Conservation (phyloP, 306 rosid species). For the Fagus crenata region DNA sequence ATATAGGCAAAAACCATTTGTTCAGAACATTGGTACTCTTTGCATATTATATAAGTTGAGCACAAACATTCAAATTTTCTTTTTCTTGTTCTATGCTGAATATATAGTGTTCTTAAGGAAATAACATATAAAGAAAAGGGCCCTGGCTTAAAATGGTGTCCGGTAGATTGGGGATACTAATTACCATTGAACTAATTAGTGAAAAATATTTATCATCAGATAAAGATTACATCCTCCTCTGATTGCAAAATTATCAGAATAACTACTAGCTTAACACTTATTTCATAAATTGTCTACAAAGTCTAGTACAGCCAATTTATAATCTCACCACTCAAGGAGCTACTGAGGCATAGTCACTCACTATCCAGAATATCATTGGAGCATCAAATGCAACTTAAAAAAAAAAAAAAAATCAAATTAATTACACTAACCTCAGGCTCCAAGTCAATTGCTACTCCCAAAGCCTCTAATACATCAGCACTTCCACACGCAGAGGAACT, state of each 20-base stretch:
- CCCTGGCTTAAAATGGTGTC: background rate
- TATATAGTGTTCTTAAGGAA: background rate
- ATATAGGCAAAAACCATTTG: background rate
- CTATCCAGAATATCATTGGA: background rate
- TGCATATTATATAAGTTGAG: background rate
- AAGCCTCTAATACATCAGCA: slow-evolving; percentile 87
- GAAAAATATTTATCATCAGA: background rate
- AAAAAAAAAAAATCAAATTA: background rate
- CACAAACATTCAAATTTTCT: background rate
- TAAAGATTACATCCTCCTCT: background rate
- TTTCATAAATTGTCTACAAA: background rate
- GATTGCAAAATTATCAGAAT: background rate
- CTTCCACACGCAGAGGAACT: slow-evolving; percentile 98
- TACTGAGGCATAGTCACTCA: background rate
- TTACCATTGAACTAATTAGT: background rate
- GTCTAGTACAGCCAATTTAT: background rate
- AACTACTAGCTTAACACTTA: background rate
- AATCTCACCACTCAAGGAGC: background rate
- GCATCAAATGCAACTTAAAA: background rate
- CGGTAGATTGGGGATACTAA: background rate
- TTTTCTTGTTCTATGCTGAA: background rate
- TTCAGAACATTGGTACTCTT: background rate
- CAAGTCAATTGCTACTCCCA: slow-evolving; percentile 70
- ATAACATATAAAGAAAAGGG: background rate
- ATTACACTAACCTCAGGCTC: slow-evolving; percentile 64